Conservation (phyloP, 306 rosid genomes). For the Pterocarpus macrocarpus region DNA sequence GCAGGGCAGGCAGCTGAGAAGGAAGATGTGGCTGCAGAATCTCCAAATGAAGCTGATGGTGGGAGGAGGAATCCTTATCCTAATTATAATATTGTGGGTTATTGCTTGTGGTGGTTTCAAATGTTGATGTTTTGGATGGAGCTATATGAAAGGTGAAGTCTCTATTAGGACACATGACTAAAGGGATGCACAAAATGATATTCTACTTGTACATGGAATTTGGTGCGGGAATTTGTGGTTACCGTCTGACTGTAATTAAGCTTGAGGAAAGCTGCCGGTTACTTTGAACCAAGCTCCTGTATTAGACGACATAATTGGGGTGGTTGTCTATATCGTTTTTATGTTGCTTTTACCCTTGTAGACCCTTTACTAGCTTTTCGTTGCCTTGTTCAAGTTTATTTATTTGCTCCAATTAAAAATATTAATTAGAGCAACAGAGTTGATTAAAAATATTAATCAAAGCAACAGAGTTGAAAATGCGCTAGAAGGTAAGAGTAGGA, state of each 20-base stretch:
- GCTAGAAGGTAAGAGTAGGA: neutral
- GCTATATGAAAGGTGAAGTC: conserved; percentile 18
- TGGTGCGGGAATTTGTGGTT: conserved; percentile 42
- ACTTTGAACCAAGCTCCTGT: conserved; percentile 35
- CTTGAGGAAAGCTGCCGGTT: conserved; percentile 36
- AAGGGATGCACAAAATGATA: conserved; percentile 59
- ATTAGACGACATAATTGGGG: conserved; percentile 1
- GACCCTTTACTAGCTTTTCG: neutral
- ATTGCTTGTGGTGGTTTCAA: conserved; percentile 89
- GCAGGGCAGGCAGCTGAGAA: conserved; percentile 93
- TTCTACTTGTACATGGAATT: conserved; percentile 50
- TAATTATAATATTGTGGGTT: conserved; percentile 79
- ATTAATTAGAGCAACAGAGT: conserved; percentile 15
- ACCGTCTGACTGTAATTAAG: conserved; percentile 54
- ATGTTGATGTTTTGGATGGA: conserved; percentile 70
- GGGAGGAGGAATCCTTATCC: conserved; percentile 73
- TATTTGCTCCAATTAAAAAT: conserved; percentile 5
- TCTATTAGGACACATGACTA: conserved; percentile 27
- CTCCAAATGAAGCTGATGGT: conserved; percentile 92
- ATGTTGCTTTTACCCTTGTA: conserved; percentile 18
- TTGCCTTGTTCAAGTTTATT: conserved; percentile 22
- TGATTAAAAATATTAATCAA: conserved; percentile 6
- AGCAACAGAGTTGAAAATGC: conserved; percentile 2
- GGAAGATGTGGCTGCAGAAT: conserved; percentile 98
- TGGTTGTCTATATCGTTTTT: conserved; percentile 24